Evolutionary conservation across 2,329 filamentous ascomycete genomes (phyloP), one percentile per base, ranked within the genome.

Genomic region (Penicillium sp.): DNA sequence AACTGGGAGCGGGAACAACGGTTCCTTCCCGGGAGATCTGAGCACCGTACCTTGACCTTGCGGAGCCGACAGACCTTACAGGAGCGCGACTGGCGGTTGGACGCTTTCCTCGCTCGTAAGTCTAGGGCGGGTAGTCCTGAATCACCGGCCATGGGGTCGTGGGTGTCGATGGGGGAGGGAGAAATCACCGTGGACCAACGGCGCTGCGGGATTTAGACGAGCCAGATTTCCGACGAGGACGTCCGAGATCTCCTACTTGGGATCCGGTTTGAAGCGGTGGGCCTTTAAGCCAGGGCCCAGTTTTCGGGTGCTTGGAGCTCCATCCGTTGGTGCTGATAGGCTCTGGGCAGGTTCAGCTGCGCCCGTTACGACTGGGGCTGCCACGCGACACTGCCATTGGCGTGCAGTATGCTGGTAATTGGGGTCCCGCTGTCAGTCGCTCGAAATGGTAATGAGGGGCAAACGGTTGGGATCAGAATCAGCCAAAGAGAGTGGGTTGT

Each of bases 61-160:
- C 68, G 67, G 55, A 61, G 52, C 42, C 67, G 62, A 48, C 68
- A 71, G 47, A 70, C 67, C 47, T 66, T 67, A 49, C 68, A 71
- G 50, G 68, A 70, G 15, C 66, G 66, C 41, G 64, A 66, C 57
- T 70, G 68, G 42, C 68, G 67, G 50, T 51, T 61, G 13, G 57
- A 45, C 43, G 57, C 44, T 55, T 64, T 66, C 55, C 55, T 63
- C 50, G 50, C 55, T 55, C 54, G 60, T 40, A 55, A 53, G 48
- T 63, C 56, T 48, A 54, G 46, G 44, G 46, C 50, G 33, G 49
- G 44, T 47, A 47, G 46, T 47, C 44, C 53, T 42, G 45, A 52
- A 43, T 57, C 53, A 50, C 51, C 47, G 44, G 55, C 46, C 56
- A 65, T 65, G 45, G 52, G 33, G 51, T 47, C 32, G 47, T 41